These are phyloP conservation scores for Boletus mariae DNA, from an alignment of 1,284 basidiomycete genomes.

Conservation along the genomic window DNA sequence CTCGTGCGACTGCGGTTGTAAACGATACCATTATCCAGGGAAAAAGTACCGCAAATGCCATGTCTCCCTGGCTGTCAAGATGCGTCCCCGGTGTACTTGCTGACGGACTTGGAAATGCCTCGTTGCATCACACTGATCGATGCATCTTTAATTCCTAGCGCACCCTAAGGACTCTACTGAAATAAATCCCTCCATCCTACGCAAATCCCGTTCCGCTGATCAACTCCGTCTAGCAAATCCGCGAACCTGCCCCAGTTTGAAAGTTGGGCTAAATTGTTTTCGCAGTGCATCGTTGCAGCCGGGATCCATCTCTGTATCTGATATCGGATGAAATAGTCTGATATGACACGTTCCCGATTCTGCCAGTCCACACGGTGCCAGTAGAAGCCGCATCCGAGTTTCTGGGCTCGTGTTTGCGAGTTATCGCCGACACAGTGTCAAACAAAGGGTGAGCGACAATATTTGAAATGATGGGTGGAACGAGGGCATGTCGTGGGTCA, in stretches of 20 bases:
- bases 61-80: constrained; percentile 3
- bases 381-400: not conserved
- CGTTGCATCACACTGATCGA: constrained; percentile 14
- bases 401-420: no score
- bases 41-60: constrained; percentile 10
- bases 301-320: no score
- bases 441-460: not conserved
- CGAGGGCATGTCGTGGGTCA: no score
- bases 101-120: constrained; percentile 7
- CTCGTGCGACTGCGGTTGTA: not conserved
- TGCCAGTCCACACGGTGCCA: not conserved
- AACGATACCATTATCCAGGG: constrained; percentile 2
- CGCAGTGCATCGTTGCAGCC: not conserved
- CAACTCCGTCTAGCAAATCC: constrained; percentile 8
- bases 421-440: not conserved
- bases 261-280: constrained; percentile 7
- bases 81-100: not conserved
- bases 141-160: not conserved
- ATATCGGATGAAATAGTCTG: no score
- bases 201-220: constrained; percentile 14
- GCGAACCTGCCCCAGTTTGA: constrained; percentile 6
- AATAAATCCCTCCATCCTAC: not conserved
- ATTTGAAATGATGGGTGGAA: not conserved
- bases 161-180: constrained; percentile 1
- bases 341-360: no score